Base-by-base conservation (phyloP, 2,329 filamentous ascomycete species). In the Zarea fungicola region DNA sequence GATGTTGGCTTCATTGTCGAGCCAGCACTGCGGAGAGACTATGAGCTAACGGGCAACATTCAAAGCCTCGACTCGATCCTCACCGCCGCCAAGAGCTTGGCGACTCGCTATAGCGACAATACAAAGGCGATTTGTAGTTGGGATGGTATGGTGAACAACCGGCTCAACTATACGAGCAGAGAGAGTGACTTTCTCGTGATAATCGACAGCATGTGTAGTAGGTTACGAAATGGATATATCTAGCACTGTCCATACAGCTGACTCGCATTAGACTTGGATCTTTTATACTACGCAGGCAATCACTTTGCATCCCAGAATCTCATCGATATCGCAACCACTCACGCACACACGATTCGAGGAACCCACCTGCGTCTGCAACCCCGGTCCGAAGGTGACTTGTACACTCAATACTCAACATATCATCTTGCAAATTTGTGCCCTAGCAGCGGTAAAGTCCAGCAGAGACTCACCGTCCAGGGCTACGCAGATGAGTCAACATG, bases 1-100 rank as follows among this genome's bases (percentile, higher is more conserved):
- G 76, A 79, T 34, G 67, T 80, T 50, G 74, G 75, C 0, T 80
- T 80, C 54, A 78, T 80, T 22, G 67, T 77, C 5, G 67, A 71
- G 43, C 75, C 75, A 0, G 69, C 72, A 2, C 56, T 76, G 0
- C 66, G 68, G 19, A 63, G 68, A 22, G 69, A 74, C 23, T 78
- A 69, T 69, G 71, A 76, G 34, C 56, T 77, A 5, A 71, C 66
- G 0, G 67, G 68, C 0, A 66, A 70, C 40, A 41, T 50, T 7
- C 52, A 62, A n/a, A 72, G 69, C 32, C 51, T 74, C 0, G 52
- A 64, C 4, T 67, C 67, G 3, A 64, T 77, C 3, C 50, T 74
- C 2, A 62, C 60, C 2, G 73, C 74, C 1, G 75, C 74, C 0
- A 58, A 66, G 19, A 71, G 68, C 22, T 58, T 78, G 4, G 68